Base-by-base conservation (phyloP, 129 eudicot genomes). In the Dittrichia graveolens region DNA sequence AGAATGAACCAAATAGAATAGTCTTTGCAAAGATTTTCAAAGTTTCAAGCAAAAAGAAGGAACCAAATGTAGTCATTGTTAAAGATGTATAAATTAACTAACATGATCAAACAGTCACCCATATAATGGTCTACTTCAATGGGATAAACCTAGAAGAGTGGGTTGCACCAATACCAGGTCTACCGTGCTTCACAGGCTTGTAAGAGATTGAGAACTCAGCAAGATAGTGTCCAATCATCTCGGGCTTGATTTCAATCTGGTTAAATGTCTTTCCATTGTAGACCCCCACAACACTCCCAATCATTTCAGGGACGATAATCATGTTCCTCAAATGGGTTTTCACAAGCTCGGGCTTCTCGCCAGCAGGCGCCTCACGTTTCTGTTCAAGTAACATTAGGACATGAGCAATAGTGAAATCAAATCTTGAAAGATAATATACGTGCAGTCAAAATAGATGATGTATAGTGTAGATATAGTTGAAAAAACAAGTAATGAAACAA, bases 171-270 rank as follows among this genome's bases (percentile, higher is more conserved):
- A 87, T 87, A 71, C 92, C 92, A 5, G 92, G 92, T 48, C 92
- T 84, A n/a, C 92, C 92, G 59, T 87, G 92, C 89, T 84, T 87
- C n/a, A 87, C 92, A 31, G 89, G 92, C 84, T 87, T 84, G 92
- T 87, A 87, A 7, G 89, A 84, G 5, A 87, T 84, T 2, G 92
- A 87, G 69, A 87, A 84, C 70, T 87, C 89, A 5, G 88, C 92
- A n/a, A 86, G 82, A 61, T 86, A 86, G 41, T 80, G 88, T 10
- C 92, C 86, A 67, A 86, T 86, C 91, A 86, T 86, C 68, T 86
- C 91, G 1, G 91, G 88, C 82, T 86, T 86, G 72, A 86, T 78
- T 41, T 86, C 92, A 71, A 86, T 73, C 63, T 83, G 85, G 39
- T 86, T 86, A 70, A 86, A 86, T 12, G 84, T 80, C 76, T 86